Evolutionary conservation across 2,329 filamentous ascomycete species (phyloP).

Genomic region (Pyrenochaeta sp.): DNA sequence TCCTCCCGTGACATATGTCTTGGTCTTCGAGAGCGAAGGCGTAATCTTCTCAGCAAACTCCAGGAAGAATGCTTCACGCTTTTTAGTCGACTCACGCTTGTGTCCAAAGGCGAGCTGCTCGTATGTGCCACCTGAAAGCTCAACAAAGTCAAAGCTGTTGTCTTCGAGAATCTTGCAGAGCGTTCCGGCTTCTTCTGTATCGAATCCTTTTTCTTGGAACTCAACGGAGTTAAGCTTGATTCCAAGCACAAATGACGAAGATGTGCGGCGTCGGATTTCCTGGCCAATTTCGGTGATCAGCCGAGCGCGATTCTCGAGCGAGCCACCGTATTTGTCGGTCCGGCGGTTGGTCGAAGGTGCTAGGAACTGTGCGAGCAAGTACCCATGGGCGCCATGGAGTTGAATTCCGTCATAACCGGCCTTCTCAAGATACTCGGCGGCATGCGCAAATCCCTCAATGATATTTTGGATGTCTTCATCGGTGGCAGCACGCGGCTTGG

Average conservation of each 20-base stretch:
- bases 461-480: slow-evolving; percentile 64
- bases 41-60: slow-evolving; percentile 65
- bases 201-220: slow-evolving; percentile 63
- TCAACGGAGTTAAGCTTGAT: slow-evolving; percentile 69
- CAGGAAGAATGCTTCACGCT: slow-evolving; percentile 68
- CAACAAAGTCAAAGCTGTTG: slow-evolving; percentile 65
- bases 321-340: slow-evolving; percentile 56
- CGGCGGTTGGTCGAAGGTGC: slow-evolving; percentile 53
- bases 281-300: slow-evolving; percentile 52
- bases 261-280: slow-evolving; percentile 49
- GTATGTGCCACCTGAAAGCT: slow-evolving; percentile 69
- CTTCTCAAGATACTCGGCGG: slow-evolving; percentile 68
- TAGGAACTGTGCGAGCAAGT: slow-evolving; percentile 58
- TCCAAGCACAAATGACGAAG: slow-evolving; percentile 55
- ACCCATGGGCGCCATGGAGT: slow-evolving; percentile 57
- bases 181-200: slow-evolving; percentile 59
- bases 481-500: slow-evolving; percentile 62
- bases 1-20: slow-evolving; percentile 67
- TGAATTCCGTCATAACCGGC: slow-evolving; percentile 66
- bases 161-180: slow-evolving; percentile 60
- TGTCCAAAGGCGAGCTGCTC: slow-evolving; percentile 62
- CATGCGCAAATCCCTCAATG: slow-evolving; percentile 68
- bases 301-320: slow-evolving; percentile 54
- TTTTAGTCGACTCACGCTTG: slow-evolving; percentile 63
- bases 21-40: slow-evolving; percentile 64